A percentile compares a stretch with the other conserved stretches of the same genome.
Conservation (phyloP, 352 stramenopile genomes). For the Globisporangium echinulatum region DNA sequence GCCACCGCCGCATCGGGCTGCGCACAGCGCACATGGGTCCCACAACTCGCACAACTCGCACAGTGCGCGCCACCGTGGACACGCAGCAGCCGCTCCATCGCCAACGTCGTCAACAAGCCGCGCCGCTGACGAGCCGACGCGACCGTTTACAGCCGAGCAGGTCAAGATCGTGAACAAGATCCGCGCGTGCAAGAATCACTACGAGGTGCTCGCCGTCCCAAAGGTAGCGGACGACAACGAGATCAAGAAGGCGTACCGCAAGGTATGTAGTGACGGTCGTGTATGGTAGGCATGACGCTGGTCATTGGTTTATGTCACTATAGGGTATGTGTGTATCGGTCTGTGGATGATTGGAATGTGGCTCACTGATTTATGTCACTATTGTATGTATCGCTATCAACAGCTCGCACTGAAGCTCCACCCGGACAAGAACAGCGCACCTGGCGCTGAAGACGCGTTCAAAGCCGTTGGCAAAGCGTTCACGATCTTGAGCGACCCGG, state of each 20-base stretch:
- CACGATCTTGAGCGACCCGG: conserved; percentile 81
- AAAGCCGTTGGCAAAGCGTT: conserved; percentile 95
- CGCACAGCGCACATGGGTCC: conserved; percentile 1
- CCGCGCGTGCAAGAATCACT: conserved; percentile 82
- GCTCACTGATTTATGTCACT: no score
- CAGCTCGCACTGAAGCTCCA: conserved; percentile 87
- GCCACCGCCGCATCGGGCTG: conserved; percentile 9
- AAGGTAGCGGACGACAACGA: conserved; percentile 75
- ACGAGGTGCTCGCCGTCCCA: conserved; percentile 79
- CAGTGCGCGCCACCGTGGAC: conserved; percentile 1
- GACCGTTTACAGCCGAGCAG: conserved; percentile 76
- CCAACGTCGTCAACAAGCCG: conserved; percentile 1
- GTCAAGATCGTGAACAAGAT: conserved; percentile 86
- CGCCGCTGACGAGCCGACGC: conserved; percentile 30
- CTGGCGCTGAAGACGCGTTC: conserved; percentile 96
- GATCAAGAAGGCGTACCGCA: conserved; percentile 90
- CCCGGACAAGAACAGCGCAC: conserved; percentile 94
- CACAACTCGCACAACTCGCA: not conserved
- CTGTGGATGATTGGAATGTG: not conserved
- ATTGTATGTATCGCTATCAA: conserved; percentile 5
- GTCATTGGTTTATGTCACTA: no score
- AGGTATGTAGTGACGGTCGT: conserved; percentile 30
- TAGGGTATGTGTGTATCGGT: not conserved
- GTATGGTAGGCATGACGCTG: no score
- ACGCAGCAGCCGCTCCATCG: not conserved